phyloP scores from a whole-genome alignment of 2,329 filamentous ascomycete species.

The Pyricularia grisea region DNA sequence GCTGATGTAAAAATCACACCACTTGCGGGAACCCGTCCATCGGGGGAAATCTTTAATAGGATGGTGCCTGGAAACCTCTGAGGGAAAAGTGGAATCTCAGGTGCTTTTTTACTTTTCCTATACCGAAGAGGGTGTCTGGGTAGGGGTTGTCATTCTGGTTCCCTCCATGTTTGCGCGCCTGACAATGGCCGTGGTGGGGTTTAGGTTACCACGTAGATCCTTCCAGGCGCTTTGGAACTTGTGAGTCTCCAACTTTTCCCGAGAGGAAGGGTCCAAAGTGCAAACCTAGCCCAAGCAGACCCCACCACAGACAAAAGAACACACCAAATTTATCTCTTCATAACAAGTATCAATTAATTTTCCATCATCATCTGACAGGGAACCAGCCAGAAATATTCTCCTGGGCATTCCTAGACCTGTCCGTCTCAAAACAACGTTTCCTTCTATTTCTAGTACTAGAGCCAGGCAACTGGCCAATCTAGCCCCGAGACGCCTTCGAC shows the following conservation, averaged over 20 bases:
- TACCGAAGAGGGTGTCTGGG: neutral
- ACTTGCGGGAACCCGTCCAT: neutral
- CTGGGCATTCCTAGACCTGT: neutral
- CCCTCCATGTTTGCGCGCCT: neutral
- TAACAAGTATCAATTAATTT: neutral
- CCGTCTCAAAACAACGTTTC: neutral
- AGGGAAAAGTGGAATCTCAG: conserved; percentile 16
- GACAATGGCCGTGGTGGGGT: neutral
- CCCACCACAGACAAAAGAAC: neutral
- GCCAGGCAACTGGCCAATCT: neutral
- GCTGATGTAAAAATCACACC: neutral
- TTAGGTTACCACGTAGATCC: neutral
- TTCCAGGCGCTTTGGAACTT: neutral
- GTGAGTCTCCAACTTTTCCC: neutral
- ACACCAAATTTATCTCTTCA: neutral
- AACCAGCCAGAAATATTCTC: neutral
- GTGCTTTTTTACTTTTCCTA: conserved; percentile 8
- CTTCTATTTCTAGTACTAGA: too few species aligned
- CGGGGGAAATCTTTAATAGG: neutral
- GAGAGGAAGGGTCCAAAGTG: neutral
- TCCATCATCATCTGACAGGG: neutral
- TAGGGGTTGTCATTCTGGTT: neutral
- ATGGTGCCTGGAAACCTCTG: neutral
- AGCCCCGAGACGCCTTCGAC: neutral
- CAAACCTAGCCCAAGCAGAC: neutral